These are phyloP conservation scores for Camellia granthamiana DNA, from an alignment of 148 eudicot species.

Conservation along the genomic window DNA sequence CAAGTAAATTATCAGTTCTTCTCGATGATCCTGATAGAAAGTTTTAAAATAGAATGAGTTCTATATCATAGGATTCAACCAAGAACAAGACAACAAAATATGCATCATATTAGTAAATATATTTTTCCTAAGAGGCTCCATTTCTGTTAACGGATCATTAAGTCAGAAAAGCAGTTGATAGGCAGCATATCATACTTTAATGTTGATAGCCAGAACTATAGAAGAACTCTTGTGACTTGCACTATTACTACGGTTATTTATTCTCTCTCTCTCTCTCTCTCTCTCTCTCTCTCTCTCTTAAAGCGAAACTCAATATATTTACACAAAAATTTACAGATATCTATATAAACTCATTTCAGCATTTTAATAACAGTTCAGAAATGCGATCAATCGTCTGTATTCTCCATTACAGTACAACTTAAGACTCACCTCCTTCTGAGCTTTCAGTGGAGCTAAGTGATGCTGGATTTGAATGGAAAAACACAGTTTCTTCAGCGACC, in stretches of 20 bases:
- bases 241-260: neutral
- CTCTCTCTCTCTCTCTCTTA: too few relatives aligned
- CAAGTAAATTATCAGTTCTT: conserved; percentile 30
- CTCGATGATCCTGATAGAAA: conserved; percentile 30
- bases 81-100: neutral
- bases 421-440: conserved; percentile 48
- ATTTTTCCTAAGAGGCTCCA: neutral
- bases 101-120: too few relatives aligned
- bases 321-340: neutral
- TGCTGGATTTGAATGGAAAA: conserved; percentile 51
- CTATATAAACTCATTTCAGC: neutral
- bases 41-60: neutral
- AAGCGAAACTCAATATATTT: too few relatives aligned
- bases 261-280: neutral
- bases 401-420: neutral
- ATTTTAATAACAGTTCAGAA: conserved; percentile 1
- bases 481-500: conserved; percentile 37
- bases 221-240: neutral
- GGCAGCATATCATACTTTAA: neutral
- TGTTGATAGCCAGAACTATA: neutral
- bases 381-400: neutral
- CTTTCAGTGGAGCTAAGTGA: conserved; percentile 60
- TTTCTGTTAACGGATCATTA: neutral
- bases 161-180: neutral
- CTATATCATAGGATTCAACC: neutral